Base-by-base conservation (phyloP, 805 yeast species). In the Tetrapisispora namnaoensis region DNA sequence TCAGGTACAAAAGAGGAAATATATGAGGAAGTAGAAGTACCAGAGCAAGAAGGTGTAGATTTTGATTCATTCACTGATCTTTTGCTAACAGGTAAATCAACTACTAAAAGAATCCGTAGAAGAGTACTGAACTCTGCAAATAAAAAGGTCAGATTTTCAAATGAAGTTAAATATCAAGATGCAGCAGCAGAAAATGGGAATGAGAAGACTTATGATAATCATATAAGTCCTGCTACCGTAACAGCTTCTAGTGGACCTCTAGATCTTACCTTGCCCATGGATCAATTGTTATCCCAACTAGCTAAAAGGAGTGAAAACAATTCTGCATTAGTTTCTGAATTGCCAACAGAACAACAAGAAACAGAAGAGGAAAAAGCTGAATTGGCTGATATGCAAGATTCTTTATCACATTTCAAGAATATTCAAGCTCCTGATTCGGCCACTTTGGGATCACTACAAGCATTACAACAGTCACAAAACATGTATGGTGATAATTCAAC, bases 31-130 rank as follows among this genome's bases (percentile, higher is more conserved):
- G 42, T 35, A 11, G 53, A 45, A 6, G 51, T 42, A 13, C 42
- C 47, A 9, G 47, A 42, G n/a, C 42, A 39, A 22, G 46, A 42
- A 5, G 79, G 79, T 47, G 73, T 87, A 22, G 96, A 90, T 61
- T 70, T 90, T 55, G 96, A 90, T 63, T 79, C 88, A 30, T 90
- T 90, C 65, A 86, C 95, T 17, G 82, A 84, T 53, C 80, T 90
- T 58, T 73, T 88, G 57, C 68, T 90, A 56, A 87, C 96, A 0
- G 96, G 96, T 2, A 79, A 82, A 54, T 69, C 86, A 37, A 87
- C 87, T 22, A 76, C 47, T 48, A 61, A 53, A 56, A 65, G 55
- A 61, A 62, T 58, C 53, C 65, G 62, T 54, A 62, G 60, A 57
- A 61, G 68, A 62, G 58, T 51, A 5, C 70, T 66, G 49, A 69